Base-by-base conservation (phyloP, 1,284 basidiomycete species). In the Ganoderma lingzhi region DNA sequence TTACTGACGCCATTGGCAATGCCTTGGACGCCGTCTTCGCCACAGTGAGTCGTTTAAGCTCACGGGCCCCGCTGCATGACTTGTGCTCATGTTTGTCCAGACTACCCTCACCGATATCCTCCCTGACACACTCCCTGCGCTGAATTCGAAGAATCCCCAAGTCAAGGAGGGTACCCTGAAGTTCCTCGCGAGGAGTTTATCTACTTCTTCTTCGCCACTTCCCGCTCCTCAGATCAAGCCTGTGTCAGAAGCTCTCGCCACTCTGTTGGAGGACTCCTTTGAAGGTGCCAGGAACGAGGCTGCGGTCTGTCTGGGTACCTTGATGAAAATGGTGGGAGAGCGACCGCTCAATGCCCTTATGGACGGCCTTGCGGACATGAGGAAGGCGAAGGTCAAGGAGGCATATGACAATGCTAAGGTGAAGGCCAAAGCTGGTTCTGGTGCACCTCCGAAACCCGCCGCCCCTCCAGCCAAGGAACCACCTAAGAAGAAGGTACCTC, bases 311-410 rank as follows among this genome's bases (percentile, higher is more conserved):
- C 85, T 99, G 41, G 98, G 97, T 10, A 94, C 92, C 0, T 83
- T 99, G 74, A 97, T 98, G 95, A 98, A 96, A 85, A 96, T 99
- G 86, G 90, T 99, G 15, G 98, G 98, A 32, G 97, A 99, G 80
- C 86, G 98, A 37, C 92, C 94, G 14, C 88, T 99, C 72, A 96
- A 94, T 78, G 93, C 94, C 0, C 86, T 95, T 44, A 88, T 99
- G 84, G 97, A 99, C 71, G 84, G 87, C 35, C 84, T 99, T 65
- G 92, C 96, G 42, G 97, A 99, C 76, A 86, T 98, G 48, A 88
- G 97, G 73, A 97, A 96, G 82, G 87, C 84, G 6, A 99, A 99
- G 81, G 94, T 99, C 67, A 97, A 95, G 81, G 98, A 99, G 77
- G 95, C 95, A 10, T 96, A 90, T 75, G 96, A 94, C 73, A 95